Base-by-base conservation (phyloP, 2,329 filamentous ascomycete species). In the Zopfia rhizophila region DNA sequence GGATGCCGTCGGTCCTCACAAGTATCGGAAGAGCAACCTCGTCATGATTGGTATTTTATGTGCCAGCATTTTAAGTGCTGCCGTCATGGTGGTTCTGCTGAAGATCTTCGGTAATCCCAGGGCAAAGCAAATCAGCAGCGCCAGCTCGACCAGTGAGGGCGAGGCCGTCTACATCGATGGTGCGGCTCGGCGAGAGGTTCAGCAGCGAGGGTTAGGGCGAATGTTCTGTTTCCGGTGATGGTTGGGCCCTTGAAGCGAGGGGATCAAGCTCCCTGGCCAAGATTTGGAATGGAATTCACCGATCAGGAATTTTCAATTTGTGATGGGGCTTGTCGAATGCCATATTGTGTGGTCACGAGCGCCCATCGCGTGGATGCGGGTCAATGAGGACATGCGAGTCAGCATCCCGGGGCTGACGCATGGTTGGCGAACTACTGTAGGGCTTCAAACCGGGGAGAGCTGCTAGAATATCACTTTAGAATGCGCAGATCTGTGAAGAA, bases 21-120 rank as follows among this genome's bases (percentile, higher is more conserved):
- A 87, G 73, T 95, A 88, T 73, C 86, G 89, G 53, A 87, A 86
- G 69, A 95, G 90, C 74, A 96, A 95, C 71, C 76, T 92, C 56
- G 84, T 87, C 58, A 95, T 96, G 91, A 85, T 96, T 47, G 91
- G 87, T 3, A 96, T 96, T 44, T 74, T 96, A 14, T 84, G 83
- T 52, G 75, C 86, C 38, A 96, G 91, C 72, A 92, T 96, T 38
- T 55, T 87, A 3, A 88, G 87, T 60, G 87, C 87, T 30, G 75
- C 86, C 16, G 64, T 79, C 45, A 92, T 94, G 87, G 83, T 84
- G 37, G 61, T 85, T 13, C 70, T 90, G 45, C 72, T 95, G 28
- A 72, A 70, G 52, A 47, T 79, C 17, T 65, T 78, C 49, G 65
- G 67, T 13, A 63, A 62, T 45, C 31, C 14, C 33, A 64, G 45